phyloP scores from a whole-genome alignment of 1,139 yeast species.

The Hyphopichia khmerensis region DNA sequence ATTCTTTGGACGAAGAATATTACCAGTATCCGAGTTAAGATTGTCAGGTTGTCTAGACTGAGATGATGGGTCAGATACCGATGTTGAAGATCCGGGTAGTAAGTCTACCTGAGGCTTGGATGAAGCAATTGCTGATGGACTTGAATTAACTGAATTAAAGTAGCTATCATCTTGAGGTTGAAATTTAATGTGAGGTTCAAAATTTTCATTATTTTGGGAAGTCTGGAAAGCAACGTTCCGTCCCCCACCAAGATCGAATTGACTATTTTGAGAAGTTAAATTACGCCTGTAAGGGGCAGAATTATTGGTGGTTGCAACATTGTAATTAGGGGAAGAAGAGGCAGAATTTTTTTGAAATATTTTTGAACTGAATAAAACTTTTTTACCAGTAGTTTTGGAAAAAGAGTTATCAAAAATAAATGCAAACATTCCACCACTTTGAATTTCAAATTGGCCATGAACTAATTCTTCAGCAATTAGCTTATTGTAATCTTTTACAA shows the following conservation, averaged over 20 bases:
- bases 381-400: conserved; percentile 81
- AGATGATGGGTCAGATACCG: neutral
- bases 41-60: neutral
- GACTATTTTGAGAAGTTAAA: conserved; percentile 2
- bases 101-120: neutral
- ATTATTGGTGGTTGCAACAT: neutral
- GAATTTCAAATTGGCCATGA: conserved; percentile 60
- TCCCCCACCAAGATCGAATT: neutral
- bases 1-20: conserved; percentile 40
- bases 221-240: neutral
- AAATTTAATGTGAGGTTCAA: neutral
- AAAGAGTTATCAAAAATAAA: conserved; percentile 91
- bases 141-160: neutral
- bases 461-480: conserved; percentile 56
- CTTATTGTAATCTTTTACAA: conserved; percentile 45
- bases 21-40: conserved; percentile 1
- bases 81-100: neutral
- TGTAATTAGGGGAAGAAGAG: neutral
- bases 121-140: neutral
- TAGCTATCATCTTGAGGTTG: neutral
- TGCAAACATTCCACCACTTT: conserved; percentile 69
- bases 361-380: conserved; percentile 65
- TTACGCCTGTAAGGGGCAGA: conserved; percentile 4
- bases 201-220: neutral
- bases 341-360: conserved; percentile 20